Conservation (phyloP, 2,329 filamentous ascomycete species). For the Xylaria sp. region DNA sequence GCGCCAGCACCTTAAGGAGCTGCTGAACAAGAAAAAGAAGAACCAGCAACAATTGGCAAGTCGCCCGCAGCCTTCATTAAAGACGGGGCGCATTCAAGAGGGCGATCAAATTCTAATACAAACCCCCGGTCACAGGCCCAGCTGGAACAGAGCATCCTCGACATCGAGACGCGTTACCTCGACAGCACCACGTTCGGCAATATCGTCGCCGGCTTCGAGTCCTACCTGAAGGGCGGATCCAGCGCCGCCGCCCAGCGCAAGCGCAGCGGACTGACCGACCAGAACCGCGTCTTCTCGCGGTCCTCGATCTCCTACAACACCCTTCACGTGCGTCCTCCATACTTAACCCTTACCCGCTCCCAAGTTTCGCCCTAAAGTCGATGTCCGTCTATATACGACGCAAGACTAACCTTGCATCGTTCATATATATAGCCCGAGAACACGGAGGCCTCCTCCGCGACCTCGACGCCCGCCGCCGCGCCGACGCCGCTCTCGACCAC, state of each 20-base stretch:
- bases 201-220: conserved; percentile 97
- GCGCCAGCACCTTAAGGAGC: conserved; percentile 50
- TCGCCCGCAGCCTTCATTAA: not conserved
- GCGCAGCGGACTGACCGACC: conserved; percentile 66
- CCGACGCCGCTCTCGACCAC: conserved; percentile 59
- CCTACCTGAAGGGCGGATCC: conserved; percentile 88
- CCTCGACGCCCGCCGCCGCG: conserved; percentile 51
- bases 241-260: conserved; percentile 65
- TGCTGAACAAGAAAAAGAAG: conserved; percentile 43
- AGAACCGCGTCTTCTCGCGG: conserved; percentile 73
- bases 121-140: conserved; percentile 45
- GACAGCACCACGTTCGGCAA: conserved; percentile 89
- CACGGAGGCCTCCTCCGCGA: conserved; percentile 46
- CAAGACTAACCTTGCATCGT: not conserved
- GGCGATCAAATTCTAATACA: conserved; percentile 3
- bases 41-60: conserved; percentile 34
- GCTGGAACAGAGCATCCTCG: conserved; percentile 80
- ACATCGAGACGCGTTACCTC: conserved; percentile 84
- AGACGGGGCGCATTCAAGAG: not conserved
- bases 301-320: conserved; percentile 65
- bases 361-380: no score
- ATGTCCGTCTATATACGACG: no score
- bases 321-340: conserved; percentile 38
- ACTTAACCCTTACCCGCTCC: not conserved
- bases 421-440: conserved; percentile 40